These are phyloP conservation scores for Theileria sp. DNA, from an alignment of 169 alveolate genomes.

Conservation along the genomic window DNA sequence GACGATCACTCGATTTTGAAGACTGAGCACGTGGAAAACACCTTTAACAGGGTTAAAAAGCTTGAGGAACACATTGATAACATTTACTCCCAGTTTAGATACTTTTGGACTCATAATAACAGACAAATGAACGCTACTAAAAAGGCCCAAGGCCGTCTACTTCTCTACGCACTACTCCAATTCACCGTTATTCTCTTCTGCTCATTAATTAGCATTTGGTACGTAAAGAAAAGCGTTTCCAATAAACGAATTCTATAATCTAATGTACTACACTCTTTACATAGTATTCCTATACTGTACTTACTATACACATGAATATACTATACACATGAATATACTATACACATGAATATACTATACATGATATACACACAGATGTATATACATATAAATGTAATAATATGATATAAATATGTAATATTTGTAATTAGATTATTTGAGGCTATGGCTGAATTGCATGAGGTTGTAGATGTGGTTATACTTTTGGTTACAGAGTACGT, in stretches of 20 bases:
- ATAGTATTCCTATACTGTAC: neutral
- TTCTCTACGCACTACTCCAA: constrained; percentile 55
- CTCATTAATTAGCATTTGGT: constrained; percentile 48
- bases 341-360: neutral
- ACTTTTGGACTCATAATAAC: constrained; percentile 65
- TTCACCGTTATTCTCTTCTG: constrained; percentile 46
- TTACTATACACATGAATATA: too few species aligned
- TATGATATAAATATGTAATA: too few species aligned
- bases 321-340: too few species aligned
- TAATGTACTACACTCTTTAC: neutral
- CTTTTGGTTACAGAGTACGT: constrained; percentile 35
- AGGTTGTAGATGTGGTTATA: constrained; percentile 38
- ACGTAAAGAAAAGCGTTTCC: constrained; percentile 65
- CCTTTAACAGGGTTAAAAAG: constrained; percentile 30
- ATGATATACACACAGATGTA: too few species aligned
- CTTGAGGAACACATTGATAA: constrained; percentile 57
- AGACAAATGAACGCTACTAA: constrained; percentile 58
- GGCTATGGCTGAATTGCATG: constrained; percentile 19
- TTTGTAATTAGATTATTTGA: neutral
- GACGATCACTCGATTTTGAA: constrained; percentile 64
- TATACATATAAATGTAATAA: too few species aligned
- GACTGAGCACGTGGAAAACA: constrained; percentile 57
- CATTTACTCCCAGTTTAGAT: constrained; percentile 62
- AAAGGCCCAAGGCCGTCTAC: constrained; percentile 48
- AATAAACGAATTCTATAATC: constrained; percentile 51